These are phyloP conservation scores for Carex cristatella DNA, from an alignment of 176 grass and related monocot species.

Conservation along the genomic window DNA sequence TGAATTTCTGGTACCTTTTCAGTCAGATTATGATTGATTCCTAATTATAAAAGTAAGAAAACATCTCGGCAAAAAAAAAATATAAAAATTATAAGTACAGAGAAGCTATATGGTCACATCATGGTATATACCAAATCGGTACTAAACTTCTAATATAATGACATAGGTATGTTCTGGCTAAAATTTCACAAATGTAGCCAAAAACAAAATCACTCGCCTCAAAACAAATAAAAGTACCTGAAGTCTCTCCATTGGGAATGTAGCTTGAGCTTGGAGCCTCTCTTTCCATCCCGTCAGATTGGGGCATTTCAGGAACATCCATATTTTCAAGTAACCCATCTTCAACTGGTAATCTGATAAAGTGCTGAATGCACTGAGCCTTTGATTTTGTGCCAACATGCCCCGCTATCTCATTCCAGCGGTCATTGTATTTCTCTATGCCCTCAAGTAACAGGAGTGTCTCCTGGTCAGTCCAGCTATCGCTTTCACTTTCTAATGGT, in stretches of 20 bases:
- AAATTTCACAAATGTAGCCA: neutral
- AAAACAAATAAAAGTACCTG: constrained; percentile 38
- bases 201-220: neutral
- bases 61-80: neutral
- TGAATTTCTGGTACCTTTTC: neutral
- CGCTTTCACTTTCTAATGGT: constrained; percentile 48
- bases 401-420: constrained; percentile 84
- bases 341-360: constrained; percentile 82
- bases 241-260: constrained; percentile 41
- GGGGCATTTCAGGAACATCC: constrained; percentile 39
- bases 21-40: neutral
- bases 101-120: neutral
- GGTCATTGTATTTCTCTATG: constrained; percentile 79
- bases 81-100: constrained; percentile 8
- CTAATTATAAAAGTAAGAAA: neutral
- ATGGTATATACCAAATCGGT: neutral
- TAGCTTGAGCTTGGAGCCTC: constrained; percentile 19
- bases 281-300: constrained; percentile 28
- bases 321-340: constrained; percentile 71
- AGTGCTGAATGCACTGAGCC: constrained; percentile 96
- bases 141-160: neutral
- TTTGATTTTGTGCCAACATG: constrained; percentile 86
- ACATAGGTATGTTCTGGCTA: neutral
- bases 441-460: constrained; percentile 84
- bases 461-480: constrained; percentile 84